Conservation (phyloP, 805 yeast genomes). For the Hanseniaspora mollemarum region DNA sequence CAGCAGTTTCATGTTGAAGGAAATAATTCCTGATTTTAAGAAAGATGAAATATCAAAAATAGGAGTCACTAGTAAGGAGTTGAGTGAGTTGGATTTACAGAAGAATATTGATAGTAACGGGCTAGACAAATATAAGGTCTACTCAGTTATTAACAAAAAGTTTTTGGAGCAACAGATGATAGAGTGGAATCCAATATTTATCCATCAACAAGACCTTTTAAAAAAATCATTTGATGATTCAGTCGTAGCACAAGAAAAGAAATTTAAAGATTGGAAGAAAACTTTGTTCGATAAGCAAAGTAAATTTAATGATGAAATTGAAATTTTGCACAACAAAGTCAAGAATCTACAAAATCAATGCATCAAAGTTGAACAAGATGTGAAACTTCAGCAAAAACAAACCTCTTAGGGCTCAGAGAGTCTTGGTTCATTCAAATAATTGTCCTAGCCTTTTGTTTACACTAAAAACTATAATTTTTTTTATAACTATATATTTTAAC, state of each 20-base stretch:
- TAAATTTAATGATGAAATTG: constrained; percentile 46
- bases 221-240: constrained; percentile 36
- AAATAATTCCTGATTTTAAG: neutral
- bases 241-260: constrained; percentile 40
- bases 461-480: no score
- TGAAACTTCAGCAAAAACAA: constrained; percentile 1
- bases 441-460: no score
- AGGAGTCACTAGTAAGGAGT: constrained; percentile 7
- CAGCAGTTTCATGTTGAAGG: constrained; percentile 24
- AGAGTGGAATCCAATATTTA: constrained; percentile 38
- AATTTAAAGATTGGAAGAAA: constrained; percentile 52
- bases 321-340: constrained; percentile 31
- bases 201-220: constrained; percentile 35
- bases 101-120: constrained; percentile 27
- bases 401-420: no score
- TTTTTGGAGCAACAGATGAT: constrained; percentile 34
- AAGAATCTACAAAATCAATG: constrained; percentile 31
- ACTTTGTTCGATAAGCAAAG: constrained; percentile 45
- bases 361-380: constrained; percentile 20
- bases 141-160: constrained; percentile 31
- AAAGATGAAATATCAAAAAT: constrained; percentile 14
- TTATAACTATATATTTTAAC: no score
- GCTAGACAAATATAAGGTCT: constrained; percentile 32
- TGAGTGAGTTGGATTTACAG: constrained; percentile 19
- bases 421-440: no score